phyloP scores from a whole-genome alignment of 164 flowering plant genomes.

The Paratinospora sagittata region DNA sequence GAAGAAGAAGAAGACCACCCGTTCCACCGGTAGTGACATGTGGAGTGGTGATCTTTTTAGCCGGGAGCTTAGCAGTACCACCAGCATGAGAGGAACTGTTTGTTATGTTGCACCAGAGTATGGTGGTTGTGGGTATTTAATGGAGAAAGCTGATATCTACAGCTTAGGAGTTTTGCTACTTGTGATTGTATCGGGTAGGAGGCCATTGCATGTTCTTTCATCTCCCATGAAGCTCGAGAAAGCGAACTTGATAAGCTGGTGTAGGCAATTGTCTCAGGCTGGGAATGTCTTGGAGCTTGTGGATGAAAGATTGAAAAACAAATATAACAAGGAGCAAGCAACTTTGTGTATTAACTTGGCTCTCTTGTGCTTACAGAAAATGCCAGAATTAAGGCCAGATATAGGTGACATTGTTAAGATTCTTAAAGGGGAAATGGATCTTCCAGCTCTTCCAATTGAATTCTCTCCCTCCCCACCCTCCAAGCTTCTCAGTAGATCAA shows the following conservation, averaged over 20 bases:
- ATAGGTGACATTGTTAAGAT: constrained; percentile 73
- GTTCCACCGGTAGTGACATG: constrained; percentile 60
- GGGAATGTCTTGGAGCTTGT: constrained; percentile 79
- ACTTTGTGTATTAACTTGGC: constrained; percentile 77
- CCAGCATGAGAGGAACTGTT: constrained; percentile 97
- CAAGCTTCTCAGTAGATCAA: constrained; percentile 44
- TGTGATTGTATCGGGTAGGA: constrained; percentile 83
- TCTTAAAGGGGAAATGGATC: constrained; percentile 81
- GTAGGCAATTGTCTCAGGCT: constrained; percentile 64
- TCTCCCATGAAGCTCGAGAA: constrained; percentile 97
- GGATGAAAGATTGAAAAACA: constrained; percentile 61
- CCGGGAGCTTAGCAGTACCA: constrained; percentile 92
- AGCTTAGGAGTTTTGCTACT: constrained; percentile 88
- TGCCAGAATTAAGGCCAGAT: constrained; percentile 91
- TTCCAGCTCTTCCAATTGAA: constrained; percentile 65
- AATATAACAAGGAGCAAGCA: constrained; percentile 63
- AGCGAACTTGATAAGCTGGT: constrained; percentile 93
- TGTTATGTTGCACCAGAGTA: constrained; percentile 97
- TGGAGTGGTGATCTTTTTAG: constrained; percentile 95
- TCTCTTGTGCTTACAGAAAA: constrained; percentile 71
- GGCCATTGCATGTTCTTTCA: constrained; percentile 84
- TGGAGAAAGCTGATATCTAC: constrained; percentile 96
- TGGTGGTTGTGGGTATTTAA: constrained; percentile 73
- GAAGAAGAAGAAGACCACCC: constrained; percentile 39
- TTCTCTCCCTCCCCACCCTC: constrained; percentile 91